Evolutionary conservation across 495 filamentous ascomycete species (phyloP).

Genomic region (Xylaria intraflava): DNA sequence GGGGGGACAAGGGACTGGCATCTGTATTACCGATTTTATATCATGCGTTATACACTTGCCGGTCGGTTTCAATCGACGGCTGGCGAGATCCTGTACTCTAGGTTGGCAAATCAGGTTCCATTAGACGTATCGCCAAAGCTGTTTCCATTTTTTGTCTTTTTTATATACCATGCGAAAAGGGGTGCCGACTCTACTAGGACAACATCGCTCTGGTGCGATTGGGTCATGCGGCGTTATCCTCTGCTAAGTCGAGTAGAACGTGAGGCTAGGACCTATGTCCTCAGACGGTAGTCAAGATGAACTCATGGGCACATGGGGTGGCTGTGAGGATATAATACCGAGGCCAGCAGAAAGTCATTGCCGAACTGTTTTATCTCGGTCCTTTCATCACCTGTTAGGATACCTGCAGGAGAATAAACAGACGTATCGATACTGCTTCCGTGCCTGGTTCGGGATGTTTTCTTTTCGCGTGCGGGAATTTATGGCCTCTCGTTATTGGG

Average conservation of each 20-base stretch:
- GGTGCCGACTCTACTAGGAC: neutral
- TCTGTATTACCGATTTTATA: conserved; percentile 36
- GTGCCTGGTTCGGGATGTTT: no score
- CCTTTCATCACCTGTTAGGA: no score
- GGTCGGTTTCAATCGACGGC: conserved; percentile 32
- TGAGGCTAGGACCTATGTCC: no score
- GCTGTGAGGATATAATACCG: no score
- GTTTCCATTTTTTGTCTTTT: neutral
- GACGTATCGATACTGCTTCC: no score
- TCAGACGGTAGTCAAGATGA: no score
- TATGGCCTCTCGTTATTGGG: no score
- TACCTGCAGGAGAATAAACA: no score
- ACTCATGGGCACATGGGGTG: no score
- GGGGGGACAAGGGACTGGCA: conserved; percentile 29
- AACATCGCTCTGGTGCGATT: neutral
- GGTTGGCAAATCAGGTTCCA: conserved; percentile 29
- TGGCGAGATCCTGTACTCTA: conserved; percentile 39
- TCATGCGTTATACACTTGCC: conserved; percentile 27
- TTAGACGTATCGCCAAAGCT: conserved; percentile 5
- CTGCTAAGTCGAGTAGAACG: neutral
- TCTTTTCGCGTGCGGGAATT: no score
- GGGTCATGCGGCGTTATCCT: neutral
- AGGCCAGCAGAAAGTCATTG: no score
- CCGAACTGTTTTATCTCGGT: no score
- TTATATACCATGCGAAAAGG: neutral